These are phyloP conservation scores for Geopyxis carbonaria DNA, from an alignment of 495 filamentous ascomycete genomes.

Conservation along the genomic window DNA sequence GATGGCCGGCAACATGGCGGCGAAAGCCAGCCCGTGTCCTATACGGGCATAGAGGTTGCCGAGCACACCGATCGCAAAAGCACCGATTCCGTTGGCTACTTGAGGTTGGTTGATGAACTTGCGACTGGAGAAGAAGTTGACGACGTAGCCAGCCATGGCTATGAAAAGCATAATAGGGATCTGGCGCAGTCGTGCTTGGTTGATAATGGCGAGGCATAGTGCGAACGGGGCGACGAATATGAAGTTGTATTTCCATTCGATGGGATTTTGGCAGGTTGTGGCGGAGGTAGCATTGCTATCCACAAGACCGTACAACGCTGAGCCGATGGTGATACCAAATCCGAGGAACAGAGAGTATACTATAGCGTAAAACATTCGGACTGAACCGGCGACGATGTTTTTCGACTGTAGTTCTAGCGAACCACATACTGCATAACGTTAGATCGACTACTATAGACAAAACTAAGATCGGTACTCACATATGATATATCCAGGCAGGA, in stretches of 20 bases:
- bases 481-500: constrained; percentile 77
- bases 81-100: constrained; percentile 68
- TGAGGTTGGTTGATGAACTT: constrained; percentile 63
- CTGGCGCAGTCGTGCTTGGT: constrained; percentile 81
- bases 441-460: constrained; percentile 3
- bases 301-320: constrained; percentile 70
- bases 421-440: constrained; percentile 42
- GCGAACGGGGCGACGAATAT: constrained; percentile 70
- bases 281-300: constrained; percentile 63
- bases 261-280: constrained; percentile 45
- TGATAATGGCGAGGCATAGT: constrained; percentile 65
- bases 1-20: constrained; percentile 78
- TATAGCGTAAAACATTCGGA: constrained; percentile 90
- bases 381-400: constrained; percentile 73
- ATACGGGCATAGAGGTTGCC: constrained; percentile 75
- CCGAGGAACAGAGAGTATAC: constrained; percentile 92
- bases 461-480: constrained; percentile 22
- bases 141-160: constrained; percentile 67
- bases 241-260: constrained; percentile 45
- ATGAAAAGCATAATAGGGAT: constrained; percentile 74
- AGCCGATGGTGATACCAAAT: constrained; percentile 93
- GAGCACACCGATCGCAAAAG: constrained; percentile 67
- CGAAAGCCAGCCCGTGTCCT: constrained; percentile 65
- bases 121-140: constrained; percentile 61
- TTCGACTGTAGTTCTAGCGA: constrained; percentile 76